A percentile compares a stretch with the other conserved stretches of the same genome.
Conservation (phyloP, 1,284 basidiomycete species). For the Cerrena zonata region DNA sequence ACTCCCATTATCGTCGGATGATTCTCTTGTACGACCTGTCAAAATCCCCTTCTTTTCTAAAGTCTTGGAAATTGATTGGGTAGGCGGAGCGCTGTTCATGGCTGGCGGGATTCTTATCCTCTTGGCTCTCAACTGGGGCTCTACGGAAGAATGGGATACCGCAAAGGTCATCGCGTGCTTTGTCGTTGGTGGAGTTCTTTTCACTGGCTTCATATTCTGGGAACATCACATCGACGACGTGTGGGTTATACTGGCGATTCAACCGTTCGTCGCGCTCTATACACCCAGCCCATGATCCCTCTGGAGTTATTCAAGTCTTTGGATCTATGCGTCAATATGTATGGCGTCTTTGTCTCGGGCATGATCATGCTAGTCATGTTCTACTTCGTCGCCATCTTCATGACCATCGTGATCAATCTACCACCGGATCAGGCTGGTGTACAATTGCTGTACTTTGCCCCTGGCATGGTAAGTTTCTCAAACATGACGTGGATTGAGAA, state of each 20-base stretch:
- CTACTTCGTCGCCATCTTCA: conserved; percentile 49
- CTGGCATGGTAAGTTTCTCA: conserved; percentile 34
- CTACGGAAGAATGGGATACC: conserved; percentile 25
- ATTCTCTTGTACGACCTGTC: neutral
- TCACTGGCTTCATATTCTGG: conserved; percentile 35
- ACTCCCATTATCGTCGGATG: conserved; percentile 2
- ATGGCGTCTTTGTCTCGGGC: conserved; percentile 35
- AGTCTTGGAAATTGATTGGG: conserved; percentile 39
- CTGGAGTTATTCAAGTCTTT: conserved; percentile 32
- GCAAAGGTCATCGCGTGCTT: conserved; percentile 34
- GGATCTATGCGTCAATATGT: conserved; percentile 36
- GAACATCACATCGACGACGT: conserved; percentile 34
- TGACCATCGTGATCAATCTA: conserved; percentile 37
- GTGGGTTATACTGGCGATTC: conserved; percentile 12
- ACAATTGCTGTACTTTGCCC: conserved; percentile 44
- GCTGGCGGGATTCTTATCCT: conserved; percentile 31
- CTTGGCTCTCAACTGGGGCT: conserved; percentile 35
- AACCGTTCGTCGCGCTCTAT: conserved; percentile 16
- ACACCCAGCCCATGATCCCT: conserved; percentile 38
- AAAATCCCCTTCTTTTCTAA: conserved; percentile 28
- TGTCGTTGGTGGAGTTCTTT: conserved; percentile 34
- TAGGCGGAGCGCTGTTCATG: conserved; percentile 38
- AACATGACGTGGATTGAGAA: neutral
- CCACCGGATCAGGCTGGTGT: conserved; percentile 35
- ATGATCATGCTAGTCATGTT: conserved; percentile 49